phyloP scores from a whole-genome alignment of 2,329 filamentous ascomycete species.

The Cryphonectria parasitica region DNA sequence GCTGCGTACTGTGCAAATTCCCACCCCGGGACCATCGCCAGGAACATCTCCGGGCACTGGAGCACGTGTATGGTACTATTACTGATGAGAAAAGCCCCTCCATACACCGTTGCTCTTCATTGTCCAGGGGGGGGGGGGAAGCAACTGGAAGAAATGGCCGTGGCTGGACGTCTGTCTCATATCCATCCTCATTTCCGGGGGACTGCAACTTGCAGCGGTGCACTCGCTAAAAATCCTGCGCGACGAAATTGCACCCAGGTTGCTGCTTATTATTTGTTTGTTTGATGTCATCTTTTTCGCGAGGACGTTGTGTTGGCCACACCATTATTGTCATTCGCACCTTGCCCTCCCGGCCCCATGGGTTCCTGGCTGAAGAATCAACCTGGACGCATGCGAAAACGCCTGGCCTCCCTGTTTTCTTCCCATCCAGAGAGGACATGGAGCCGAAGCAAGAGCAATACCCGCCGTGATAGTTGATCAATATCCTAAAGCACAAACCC shows the following conservation, averaged over 20 bases:
- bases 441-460: background rate
- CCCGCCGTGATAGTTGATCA: background rate
- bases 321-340: background rate
- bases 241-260: constrained; percentile 23
- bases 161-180: constrained; percentile 19
- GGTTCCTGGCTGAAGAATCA: background rate
- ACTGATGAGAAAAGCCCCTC: background rate
- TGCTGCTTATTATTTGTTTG: constrained; percentile 14
- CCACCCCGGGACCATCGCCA: background rate
- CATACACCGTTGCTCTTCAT: background rate
- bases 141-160: background rate
- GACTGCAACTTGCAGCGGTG: constrained; percentile 16
- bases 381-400: background rate
- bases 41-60: constrained; percentile 3
- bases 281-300: constrained; percentile 23
- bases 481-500: background rate
- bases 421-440: background rate
- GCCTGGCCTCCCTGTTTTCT: background rate
- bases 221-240: constrained; percentile 21
- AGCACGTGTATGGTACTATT: background rate
- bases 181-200: constrained; percentile 24
- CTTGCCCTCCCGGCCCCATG: too few relatives aligned
- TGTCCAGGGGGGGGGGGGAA: background rate
- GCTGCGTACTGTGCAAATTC: background rate
- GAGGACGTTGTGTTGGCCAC: background rate